These are phyloP conservation scores for Chlorociboria aeruginascens DNA, from an alignment of 495 filamentous ascomycete genomes.

Conservation along the genomic window DNA sequence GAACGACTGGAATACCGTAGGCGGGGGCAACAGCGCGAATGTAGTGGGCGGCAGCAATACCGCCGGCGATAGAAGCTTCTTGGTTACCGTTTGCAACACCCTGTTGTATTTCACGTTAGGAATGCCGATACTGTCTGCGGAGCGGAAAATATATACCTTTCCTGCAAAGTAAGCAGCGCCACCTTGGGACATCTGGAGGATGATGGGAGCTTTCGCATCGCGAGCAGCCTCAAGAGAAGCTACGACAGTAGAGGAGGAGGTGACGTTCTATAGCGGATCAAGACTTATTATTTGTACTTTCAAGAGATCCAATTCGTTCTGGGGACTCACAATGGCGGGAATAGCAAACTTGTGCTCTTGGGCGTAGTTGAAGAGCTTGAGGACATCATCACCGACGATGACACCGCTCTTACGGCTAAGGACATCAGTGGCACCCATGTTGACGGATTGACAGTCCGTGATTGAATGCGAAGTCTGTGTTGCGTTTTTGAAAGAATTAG, in stretches of 20 bases:
- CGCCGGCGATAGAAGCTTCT: constrained; percentile 75
- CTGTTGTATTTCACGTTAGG: constrained; percentile 21
- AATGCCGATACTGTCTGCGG: neutral
- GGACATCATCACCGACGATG: constrained; percentile 78
- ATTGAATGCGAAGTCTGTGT: constrained; percentile 1
- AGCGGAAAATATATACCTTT: constrained; percentile 40
- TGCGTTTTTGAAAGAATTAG: constrained; percentile 3
- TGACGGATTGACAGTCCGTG: constrained; percentile 21
- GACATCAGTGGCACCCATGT: constrained; percentile 53
- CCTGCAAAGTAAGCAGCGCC: constrained; percentile 91
- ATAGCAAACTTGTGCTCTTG: constrained; percentile 80
- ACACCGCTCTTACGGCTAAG: constrained; percentile 72
- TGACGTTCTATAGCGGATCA: constrained; percentile 50
- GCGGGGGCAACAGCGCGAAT: constrained; percentile 76
- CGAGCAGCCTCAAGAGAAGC: constrained; percentile 86
- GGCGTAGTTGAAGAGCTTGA: constrained; percentile 75
- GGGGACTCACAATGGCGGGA: constrained; percentile 66
- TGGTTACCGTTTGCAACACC: constrained; percentile 80
- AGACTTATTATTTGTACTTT: neutral
- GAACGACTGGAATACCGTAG: constrained; percentile 84
- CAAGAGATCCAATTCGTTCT: too few species aligned
- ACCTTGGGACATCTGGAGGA: constrained; percentile 86
- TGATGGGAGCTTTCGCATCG: constrained; percentile 76
- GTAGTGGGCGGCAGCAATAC: constrained; percentile 84
- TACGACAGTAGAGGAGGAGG: constrained; percentile 81